Percentiles rank a stretch among this genome's conserved stretches.
phyloP scores from a whole-genome alignment of 2,329 filamentous ascomycete genomes.

The Dryadomyces quercivorus region DNA sequence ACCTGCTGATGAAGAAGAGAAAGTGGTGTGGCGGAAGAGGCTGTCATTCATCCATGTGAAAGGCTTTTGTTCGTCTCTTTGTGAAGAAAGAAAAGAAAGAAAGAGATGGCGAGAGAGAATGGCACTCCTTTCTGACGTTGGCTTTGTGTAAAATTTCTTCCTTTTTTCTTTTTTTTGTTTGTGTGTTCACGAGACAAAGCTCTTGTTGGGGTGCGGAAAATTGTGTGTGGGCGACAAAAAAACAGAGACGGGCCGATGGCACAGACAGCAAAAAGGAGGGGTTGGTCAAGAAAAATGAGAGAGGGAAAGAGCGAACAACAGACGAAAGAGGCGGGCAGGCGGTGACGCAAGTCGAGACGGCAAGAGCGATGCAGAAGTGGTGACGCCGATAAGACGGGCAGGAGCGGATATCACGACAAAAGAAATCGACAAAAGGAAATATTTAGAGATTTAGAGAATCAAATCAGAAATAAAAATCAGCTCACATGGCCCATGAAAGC shows the following conservation, averaged over 20 bases:
- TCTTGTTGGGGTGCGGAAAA: neutral
- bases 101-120: too few species aligned
- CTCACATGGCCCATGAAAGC: neutral
- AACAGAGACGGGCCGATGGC: neutral
- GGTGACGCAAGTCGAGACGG: neutral
- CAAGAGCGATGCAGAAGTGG: too few species aligned
- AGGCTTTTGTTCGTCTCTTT: neutral
- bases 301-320: neutral
- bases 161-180: neutral
- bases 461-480: neutral
- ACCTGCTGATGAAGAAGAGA: constrained; percentile 6
- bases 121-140: neutral
- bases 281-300: neutral
- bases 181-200: neutral
- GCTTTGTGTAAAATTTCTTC: neutral
- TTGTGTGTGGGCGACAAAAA: neutral
- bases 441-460: neutral
- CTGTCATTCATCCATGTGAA: neutral
- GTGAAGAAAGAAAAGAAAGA: neutral
- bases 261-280: too few species aligned
- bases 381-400: too few species aligned
- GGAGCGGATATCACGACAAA: neutral
- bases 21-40: neutral
- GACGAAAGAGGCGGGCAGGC: neutral
- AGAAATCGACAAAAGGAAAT: neutral